Evolutionary conservation across 768 basidiomycete species (phyloP).

Genomic region (Clathrus columnatus): DNA sequence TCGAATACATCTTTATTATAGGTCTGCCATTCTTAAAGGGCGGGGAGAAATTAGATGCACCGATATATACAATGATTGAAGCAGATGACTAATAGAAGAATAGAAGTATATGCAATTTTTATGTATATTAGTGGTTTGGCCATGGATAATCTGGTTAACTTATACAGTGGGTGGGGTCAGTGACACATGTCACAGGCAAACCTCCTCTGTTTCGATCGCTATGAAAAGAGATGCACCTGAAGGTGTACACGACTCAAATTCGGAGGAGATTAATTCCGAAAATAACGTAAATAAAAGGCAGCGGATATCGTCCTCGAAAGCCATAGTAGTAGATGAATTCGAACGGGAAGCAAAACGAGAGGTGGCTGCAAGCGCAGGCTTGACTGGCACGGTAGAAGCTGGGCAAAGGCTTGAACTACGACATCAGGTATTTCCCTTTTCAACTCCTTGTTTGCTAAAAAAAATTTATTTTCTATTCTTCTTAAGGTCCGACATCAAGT

Average conservation of each 20-base stretch:
- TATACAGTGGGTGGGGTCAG: no score
- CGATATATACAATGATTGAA: constrained; percentile 83
- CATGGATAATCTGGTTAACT: no score
- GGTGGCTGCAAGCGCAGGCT: constrained; percentile 78
- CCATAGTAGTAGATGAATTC: constrained; percentile 86
- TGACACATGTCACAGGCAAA: no score
- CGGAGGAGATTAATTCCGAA: neutral
- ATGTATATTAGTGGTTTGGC: no score
- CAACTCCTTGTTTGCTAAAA: neutral
- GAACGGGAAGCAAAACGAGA: constrained; percentile 91
- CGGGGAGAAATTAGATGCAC: constrained; percentile 69
- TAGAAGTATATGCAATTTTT: neutral
- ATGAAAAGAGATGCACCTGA: neutral
- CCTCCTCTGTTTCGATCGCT: neutral
- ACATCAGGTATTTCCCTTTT: constrained; percentile 53
- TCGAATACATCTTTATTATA: constrained; percentile 94
- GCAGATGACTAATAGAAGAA: constrained; percentile 40
- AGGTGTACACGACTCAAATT: neutral
- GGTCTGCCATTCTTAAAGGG: constrained; percentile 73
- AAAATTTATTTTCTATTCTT: neutral
- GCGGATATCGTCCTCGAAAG: constrained; percentile 53
- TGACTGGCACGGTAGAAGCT: constrained; percentile 64
- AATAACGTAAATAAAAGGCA: constrained; percentile 40
- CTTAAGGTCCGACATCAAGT: constrained; percentile 89
- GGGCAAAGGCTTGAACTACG: constrained; percentile 66